Evolutionary conservation across 2,329 filamentous ascomycete genomes (phyloP), one percentile per base, ranked within the genome.

Genomic region (Leptographium galeiforme): DNA sequence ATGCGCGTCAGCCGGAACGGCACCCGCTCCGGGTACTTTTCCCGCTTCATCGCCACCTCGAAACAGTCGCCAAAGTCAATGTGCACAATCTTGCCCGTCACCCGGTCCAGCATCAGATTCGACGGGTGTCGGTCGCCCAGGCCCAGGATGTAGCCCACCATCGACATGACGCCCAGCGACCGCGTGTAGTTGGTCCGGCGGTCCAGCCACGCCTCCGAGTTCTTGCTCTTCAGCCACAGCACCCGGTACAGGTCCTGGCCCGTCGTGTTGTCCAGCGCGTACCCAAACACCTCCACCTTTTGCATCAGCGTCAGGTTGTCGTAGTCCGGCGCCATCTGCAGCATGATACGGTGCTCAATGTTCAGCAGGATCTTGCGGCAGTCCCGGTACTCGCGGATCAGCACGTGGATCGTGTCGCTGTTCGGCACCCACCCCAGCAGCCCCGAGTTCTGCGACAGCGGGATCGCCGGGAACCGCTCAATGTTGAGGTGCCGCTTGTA

Each of bases 1-100:
- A 99, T 99, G 60, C 93, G 82, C 2, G 93, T 99, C 48, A 99
- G 76, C 55, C 94, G 85, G 87, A 99, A 99, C 0, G 93, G 94
- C 55, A 98, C 93, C 51, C 91, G 78, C 70, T 99, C 93, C 0
- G 93, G 93, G 65, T 96, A 99, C 68, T 98, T 98, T 69, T 99
- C 94, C 61, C 94, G 87, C 72, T 98, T 94, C 90, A 96, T 98
- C 32, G 94, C 93, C 52, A 98, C 89, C 68, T 99, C 93, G 71
- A 99, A 99, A 67, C 93, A 99, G 71, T 98, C 93, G 61, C 93
- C 94, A 63, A 98, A 98, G 73, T 99, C 93, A 62, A 98, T 97
- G 66, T 99, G 93, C 59, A 98, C 85, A 58, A 98, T 93, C 73
- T 95, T 95, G 65, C 93, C 93, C 1, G 91, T 97, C 57, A 94